phyloP scores from a whole-genome alignment of 352 stramenopile species.

The Globisporangium cylindrosporum region DNA sequence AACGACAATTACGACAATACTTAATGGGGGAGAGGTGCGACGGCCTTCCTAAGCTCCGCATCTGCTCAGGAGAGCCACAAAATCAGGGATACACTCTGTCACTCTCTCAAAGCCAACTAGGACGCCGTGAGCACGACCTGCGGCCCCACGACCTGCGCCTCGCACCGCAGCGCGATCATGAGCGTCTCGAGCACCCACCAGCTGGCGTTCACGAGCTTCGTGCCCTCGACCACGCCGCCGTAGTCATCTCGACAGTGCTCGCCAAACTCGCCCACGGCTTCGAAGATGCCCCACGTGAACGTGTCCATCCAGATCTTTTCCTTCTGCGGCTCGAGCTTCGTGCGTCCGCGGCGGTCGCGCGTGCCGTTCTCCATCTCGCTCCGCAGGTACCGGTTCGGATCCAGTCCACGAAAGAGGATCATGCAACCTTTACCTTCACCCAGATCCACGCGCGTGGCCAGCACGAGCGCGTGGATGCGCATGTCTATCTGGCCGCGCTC shows the following conservation, averaged over 20 bases:
- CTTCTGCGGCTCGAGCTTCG: conserved; percentile 42
- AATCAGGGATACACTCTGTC: neutral
- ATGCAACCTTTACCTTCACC: conserved; percentile 34
- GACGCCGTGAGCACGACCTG: conserved; percentile 17
- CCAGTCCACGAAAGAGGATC: conserved; percentile 52
- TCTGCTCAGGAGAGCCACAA: neutral
- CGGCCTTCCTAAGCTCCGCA: neutral
- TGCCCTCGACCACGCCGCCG: conserved; percentile 58
- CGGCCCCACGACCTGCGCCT: conserved; percentile 46
- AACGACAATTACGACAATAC: neutral
- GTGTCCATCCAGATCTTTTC: conserved; percentile 67
- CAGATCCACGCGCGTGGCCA: conserved; percentile 54
- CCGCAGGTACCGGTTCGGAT: conserved; percentile 53
- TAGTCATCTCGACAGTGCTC: conserved; percentile 56
- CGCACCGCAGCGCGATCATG: conserved; percentile 58
- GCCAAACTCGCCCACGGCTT: conserved; percentile 31
- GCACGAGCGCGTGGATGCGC: conserved; percentile 58
- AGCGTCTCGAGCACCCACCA: conserved; percentile 79
- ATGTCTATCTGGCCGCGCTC: conserved; percentile 48
- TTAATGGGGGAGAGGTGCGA: neutral
- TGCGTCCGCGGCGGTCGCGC: conserved; percentile 56
- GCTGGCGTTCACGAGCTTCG: conserved; percentile 44
- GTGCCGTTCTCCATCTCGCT: conserved; percentile 42
- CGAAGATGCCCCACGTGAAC: conserved; percentile 70
- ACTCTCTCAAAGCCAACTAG: neutral